Conservation (phyloP, 768 basidiomycete species). For the Astraeus odoratus region DNA sequence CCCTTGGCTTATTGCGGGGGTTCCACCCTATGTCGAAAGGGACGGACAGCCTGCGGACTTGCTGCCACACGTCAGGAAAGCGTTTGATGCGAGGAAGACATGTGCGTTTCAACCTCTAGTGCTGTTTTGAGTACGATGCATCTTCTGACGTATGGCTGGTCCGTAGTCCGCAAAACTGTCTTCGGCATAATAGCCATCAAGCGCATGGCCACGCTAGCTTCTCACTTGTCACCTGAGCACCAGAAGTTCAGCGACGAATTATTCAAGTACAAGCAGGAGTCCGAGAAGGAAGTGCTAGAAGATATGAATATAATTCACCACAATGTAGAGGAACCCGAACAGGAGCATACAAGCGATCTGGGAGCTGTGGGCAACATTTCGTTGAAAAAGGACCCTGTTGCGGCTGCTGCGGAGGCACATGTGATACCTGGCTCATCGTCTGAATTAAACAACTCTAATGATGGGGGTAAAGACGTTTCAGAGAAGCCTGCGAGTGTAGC, state of each 20-base stretch:
- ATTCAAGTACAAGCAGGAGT: slow-evolving; percentile 71
- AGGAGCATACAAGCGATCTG: neutral
- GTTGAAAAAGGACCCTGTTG: slow-evolving; percentile 3
- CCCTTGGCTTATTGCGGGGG: slow-evolving; percentile 53
- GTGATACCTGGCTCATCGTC: too few species aligned
- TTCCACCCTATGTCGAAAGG: slow-evolving; percentile 61
- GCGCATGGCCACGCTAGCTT: slow-evolving; percentile 57
- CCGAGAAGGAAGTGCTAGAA: slow-evolving; percentile 45
- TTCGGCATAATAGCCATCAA: slow-evolving; percentile 81
- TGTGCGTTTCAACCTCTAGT: slow-evolving; percentile 43
- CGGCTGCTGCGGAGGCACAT: neutral
- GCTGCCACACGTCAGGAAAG: slow-evolving; percentile 83
- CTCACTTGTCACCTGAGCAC: slow-evolving; percentile 35
- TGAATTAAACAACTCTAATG: too few species aligned
- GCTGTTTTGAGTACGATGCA: neutral
- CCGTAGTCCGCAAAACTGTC: slow-evolving; percentile 88
- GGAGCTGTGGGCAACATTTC: slow-evolving; percentile 1
- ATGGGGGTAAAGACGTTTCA: too few species aligned
- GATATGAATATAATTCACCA: slow-evolving; percentile 43
- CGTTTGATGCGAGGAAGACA: slow-evolving; percentile 81
- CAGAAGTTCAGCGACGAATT: slow-evolving; percentile 53
- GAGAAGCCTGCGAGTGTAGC: too few species aligned
- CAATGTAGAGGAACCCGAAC: slow-evolving; percentile 18
- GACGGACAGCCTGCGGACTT: slow-evolving; percentile 66
- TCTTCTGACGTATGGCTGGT: slow-evolving; percentile 4